These are phyloP conservation scores for Podaxis pistillaris DNA, from an alignment of 768 basidiomycete genomes.

Conservation along the genomic window DNA sequence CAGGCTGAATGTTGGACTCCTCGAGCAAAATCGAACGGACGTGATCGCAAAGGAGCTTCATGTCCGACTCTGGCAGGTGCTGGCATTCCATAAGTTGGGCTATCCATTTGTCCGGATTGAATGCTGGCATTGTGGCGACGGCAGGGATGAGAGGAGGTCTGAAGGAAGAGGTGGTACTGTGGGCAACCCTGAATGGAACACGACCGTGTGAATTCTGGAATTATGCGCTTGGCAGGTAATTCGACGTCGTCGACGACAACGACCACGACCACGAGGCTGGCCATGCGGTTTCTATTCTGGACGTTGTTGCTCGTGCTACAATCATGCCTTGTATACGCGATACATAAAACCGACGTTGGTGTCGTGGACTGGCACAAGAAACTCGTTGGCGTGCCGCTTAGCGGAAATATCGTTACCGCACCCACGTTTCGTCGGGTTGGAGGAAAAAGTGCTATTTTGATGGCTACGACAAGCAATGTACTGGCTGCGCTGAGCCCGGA, in stretches of 20 bases:
- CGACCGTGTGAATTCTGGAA: constrained; percentile 5
- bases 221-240: background rate
- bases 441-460: constrained; percentile 51
- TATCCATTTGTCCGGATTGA: constrained; percentile 78
- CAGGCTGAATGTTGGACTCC: constrained; percentile 96
- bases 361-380: constrained; percentile 86
- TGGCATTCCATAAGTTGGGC: constrained; percentile 83
- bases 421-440: constrained; percentile 56
- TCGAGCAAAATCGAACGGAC: constrained; percentile 90
- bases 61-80: constrained; percentile 86
- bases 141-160: constrained; percentile 4
- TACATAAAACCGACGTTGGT: constrained; percentile 76
- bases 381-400: constrained; percentile 70
- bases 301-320: constrained; percentile 21
- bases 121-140: constrained; percentile 19
- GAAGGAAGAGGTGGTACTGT: background rate
- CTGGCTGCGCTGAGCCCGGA: constrained; percentile 68
- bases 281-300: constrained; percentile 29
- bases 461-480: constrained; percentile 73
- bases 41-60: constrained; percentile 89
- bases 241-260: background rate
- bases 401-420: constrained; percentile 45
- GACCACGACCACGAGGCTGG: background rate
- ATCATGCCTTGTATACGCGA: constrained; percentile 34
- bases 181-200: background rate